A percentile compares a stretch with the other conserved stretches of the same genome.
These are phyloP conservation scores for Insectozyma bohioensis DNA, from an alignment of 1,139 yeast species.

Conservation along the genomic window DNA sequence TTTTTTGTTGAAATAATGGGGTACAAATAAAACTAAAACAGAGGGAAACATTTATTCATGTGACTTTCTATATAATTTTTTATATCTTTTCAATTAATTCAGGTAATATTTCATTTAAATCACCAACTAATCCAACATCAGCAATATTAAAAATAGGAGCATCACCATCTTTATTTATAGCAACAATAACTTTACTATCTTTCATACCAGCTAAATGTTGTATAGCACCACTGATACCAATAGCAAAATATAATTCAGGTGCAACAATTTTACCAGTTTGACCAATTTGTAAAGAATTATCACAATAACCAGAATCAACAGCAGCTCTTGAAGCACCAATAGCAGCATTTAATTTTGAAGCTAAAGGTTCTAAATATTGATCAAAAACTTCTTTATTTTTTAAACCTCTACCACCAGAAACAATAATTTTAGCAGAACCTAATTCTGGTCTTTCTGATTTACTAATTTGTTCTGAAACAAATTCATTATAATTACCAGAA, in stretches of 20 bases:
- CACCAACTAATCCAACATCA: slow-evolving; percentile 88
- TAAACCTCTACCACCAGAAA: slow-evolving; percentile 93
- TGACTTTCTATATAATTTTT: slow-evolving; percentile 2
- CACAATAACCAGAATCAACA: slow-evolving; percentile 93
- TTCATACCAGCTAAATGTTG: slow-evolving; percentile 99
- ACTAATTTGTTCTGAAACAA: slow-evolving; percentile 71
- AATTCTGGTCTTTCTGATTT: slow-evolving; percentile 90
- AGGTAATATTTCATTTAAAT: slow-evolving; percentile 80
- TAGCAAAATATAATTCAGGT: slow-evolving; percentile 89
- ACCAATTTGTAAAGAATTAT: slow-evolving; percentile 96
- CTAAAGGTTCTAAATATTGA: slow-evolving; percentile 74
- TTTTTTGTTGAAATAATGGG: background rate
- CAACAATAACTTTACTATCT: slow-evolving; percentile 90
- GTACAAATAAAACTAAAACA: background rate
- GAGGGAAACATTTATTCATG: background rate
- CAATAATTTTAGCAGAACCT: slow-evolving; percentile 75
- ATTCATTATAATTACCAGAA: slow-evolving; percentile 44
- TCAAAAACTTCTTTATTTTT: slow-evolving; percentile 89
- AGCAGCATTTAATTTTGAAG: slow-evolving; percentile 83
- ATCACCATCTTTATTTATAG: slow-evolving; percentile 91
- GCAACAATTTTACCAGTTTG: slow-evolving; percentile 98
- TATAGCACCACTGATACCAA: slow-evolving; percentile 96
- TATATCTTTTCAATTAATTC: slow-evolving; percentile 76
- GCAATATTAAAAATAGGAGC: slow-evolving; percentile 93
- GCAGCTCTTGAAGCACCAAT: slow-evolving; percentile 99